Conservation (phyloP, 768 basidiomycete species). For the Boletus fagicola region DNA sequence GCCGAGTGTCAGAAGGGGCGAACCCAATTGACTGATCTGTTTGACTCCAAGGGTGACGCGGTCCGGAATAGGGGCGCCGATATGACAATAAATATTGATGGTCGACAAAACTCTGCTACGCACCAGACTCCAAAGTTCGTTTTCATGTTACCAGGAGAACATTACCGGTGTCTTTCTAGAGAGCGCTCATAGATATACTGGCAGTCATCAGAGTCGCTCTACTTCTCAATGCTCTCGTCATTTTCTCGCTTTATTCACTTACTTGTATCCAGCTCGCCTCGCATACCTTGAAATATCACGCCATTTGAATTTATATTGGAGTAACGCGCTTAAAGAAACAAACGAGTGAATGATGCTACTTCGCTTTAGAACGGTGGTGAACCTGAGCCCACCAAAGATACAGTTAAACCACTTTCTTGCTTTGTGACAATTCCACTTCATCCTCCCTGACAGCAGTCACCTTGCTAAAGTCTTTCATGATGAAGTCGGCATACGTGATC, state of each 20-base stretch:
- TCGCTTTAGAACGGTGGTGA: neutral
- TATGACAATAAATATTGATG: neutral
- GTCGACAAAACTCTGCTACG: neutral
- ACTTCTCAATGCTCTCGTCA: neutral
- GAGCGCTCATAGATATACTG: neutral
- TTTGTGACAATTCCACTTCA: slow-evolving; percentile 36
- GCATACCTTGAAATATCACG: no score
- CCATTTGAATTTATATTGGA: neutral
- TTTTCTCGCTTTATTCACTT: no score
- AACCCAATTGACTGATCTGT: no score
- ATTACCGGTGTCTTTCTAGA: neutral
- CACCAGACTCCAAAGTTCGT: neutral
- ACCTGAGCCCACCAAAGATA: neutral
- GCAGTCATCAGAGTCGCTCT: neutral
- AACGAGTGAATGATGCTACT: no score
- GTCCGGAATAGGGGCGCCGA: neutral
- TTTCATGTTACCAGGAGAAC: neutral
- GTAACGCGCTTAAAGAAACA: neutral
- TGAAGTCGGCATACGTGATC: slow-evolving; percentile 67
- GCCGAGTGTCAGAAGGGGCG: neutral
- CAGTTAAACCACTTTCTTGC: slow-evolving; percentile 15
- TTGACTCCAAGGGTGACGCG: neutral
- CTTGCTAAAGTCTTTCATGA: slow-evolving; percentile 70
- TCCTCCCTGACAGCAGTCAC: slow-evolving; percentile 56
- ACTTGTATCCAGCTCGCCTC: no score